Base-by-base conservation (phyloP, 768 basidiomycete species). In the Leucogyrophana mollusca region DNA sequence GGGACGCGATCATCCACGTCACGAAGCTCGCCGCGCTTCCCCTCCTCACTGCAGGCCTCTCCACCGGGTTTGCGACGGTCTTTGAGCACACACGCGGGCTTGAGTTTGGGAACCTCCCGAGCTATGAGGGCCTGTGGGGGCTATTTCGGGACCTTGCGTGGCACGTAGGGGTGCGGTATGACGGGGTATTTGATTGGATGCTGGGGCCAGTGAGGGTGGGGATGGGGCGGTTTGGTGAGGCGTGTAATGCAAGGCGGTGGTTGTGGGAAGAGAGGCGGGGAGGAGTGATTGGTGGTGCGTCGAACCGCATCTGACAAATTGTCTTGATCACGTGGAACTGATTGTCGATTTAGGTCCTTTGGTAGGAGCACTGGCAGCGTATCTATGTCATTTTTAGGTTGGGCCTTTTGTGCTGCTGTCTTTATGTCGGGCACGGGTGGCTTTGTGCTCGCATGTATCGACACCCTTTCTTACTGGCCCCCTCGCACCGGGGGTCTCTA, bases 61-160 rank as follows among this genome's bases (percentile, higher is more conserved):
- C 88, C 11, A 75, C 82, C 39, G 90, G 92, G 66, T 90, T 92
- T 49, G 86, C 85, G 52, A 79, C 89, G 44, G 76, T 92, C 55
- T 87, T 85, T 65, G 66, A 66, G 36, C 94, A 94, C 67, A 82
- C 86, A 17, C 80, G 91, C 36, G 82, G 82, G 2, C 80, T 94
- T 25, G 85, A 85, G 52, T 94, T 93, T 56, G 89, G 89, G 57
- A 90, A 94, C 69, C 73, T 90, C 33, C 92, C 91, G 9, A 91
- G 94, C 65, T 94, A 94, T 56, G 85, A 83, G 35, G 90, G 90
- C 21, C 71, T 93, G 18, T 76, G 90, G 34, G 78, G 76, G 36
- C 76, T 91, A 35, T 90, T 93, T 64, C 74, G 77, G 13, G 78
- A 75, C 3, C 59, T 85, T 9, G 83, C 77, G 1, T 71, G 69